Evolutionary conservation across 176 grass and related monocot genomes (phyloP).

Genomic region (Phoenix dactylifera): DNA sequence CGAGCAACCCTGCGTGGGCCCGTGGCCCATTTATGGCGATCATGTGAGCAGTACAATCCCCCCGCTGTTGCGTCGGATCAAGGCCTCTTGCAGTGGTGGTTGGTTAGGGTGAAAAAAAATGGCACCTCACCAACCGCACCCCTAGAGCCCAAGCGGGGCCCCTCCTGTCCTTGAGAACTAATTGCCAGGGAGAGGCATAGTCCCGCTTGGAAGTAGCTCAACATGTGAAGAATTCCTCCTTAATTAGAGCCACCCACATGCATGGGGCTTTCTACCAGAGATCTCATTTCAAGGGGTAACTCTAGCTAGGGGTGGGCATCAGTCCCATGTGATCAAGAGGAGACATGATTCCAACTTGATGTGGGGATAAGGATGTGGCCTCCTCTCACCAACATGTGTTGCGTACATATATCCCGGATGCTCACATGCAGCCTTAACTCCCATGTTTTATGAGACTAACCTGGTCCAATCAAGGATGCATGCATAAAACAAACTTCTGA

Average conservation of each 20-base stretch:
- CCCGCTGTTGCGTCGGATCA: no score
- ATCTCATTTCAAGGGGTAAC: constrained; percentile 3
- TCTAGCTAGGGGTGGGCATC: constrained; percentile 29
- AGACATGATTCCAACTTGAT: constrained; percentile 10
- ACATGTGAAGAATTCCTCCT: constrained; percentile 5
- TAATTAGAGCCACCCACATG: not conserved
- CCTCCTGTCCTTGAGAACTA: no score
- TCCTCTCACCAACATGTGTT: no score
- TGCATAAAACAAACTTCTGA: no score
- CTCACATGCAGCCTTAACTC: no score
- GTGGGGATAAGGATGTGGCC: constrained; percentile 1
- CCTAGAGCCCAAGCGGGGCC: no score
- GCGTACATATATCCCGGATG: no score
- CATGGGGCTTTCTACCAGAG: not conserved
- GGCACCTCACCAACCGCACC: no score
- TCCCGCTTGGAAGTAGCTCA: not conserved
- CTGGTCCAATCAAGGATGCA: no score
- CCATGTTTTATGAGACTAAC: no score
- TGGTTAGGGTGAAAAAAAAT: not conserved
- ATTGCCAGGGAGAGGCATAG: no score
- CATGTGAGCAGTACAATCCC: constrained; percentile 3
- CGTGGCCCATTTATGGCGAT: constrained; percentile 19
- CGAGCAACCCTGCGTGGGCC: not conserved
- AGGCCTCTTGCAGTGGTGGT: no score
- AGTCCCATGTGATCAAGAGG: constrained; percentile 35